Percentiles rank a stretch among this genome's conserved stretches.
phyloP scores from a whole-genome alignment of 805 yeast species.

The Brettanomyces custersianus region DNA sequence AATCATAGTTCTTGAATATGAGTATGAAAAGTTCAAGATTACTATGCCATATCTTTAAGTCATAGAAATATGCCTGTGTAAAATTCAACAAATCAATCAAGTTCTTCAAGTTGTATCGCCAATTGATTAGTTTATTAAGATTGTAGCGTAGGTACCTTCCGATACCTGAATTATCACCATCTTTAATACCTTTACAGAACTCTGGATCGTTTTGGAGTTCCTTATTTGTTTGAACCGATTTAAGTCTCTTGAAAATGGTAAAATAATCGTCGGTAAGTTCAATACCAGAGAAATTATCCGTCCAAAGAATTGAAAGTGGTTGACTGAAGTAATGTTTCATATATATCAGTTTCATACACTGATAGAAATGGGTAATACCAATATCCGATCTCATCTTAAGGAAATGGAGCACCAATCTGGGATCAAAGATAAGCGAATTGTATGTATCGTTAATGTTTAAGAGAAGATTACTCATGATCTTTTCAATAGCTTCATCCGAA shows the following conservation, averaged over 20 bases:
- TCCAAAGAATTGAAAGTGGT: constrained; percentile 26
- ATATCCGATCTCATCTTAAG: constrained; percentile 17
- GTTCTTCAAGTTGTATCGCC: constrained; percentile 21
- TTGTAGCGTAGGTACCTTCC: constrained; percentile 16
- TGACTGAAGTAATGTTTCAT: constrained; percentile 27
- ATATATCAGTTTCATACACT: constrained; percentile 23
- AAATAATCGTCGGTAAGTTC: constrained; percentile 16
- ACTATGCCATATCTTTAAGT: constrained; percentile 19
- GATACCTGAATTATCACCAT: constrained; percentile 12
- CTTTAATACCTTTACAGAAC: constrained; percentile 15
- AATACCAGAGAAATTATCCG: constrained; percentile 19
- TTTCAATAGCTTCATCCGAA: constrained; percentile 22
- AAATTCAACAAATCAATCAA: constrained; percentile 22
- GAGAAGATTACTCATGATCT: constrained; percentile 24
- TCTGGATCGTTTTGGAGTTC: constrained; percentile 6
- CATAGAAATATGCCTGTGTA: constrained; percentile 16
- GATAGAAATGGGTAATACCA: constrained; percentile 22
- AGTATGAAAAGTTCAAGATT: constrained; percentile 21
- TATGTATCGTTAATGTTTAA: constrained; percentile 24
- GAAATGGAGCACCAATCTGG: constrained; percentile 19
- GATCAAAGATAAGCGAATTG: constrained; percentile 26
- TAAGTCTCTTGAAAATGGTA: constrained; percentile 19
- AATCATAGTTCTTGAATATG: constrained; percentile 15
- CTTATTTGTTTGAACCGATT: constrained; percentile 16
- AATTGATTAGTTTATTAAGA: constrained; percentile 20